Conservation (phyloP, 495 filamentous ascomycete species). For the Aspergillus wentii region DNA sequence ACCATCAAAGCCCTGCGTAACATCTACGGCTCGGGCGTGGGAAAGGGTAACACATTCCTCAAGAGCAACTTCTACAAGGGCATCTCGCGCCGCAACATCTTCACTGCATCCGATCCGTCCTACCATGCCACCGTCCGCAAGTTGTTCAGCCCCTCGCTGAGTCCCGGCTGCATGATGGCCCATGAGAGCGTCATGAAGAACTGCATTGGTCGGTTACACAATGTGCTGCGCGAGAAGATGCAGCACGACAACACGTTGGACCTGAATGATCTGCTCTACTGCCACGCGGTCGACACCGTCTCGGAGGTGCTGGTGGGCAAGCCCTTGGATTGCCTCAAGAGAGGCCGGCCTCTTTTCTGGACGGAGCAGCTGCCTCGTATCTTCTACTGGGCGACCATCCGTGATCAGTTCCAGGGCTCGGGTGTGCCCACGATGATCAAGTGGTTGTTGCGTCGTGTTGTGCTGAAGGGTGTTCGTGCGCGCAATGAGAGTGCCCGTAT, state of each 20-base stretch:
- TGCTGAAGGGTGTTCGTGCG: constrained; percentile 17
- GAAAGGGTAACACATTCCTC: constrained; percentile 16
- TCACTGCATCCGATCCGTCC: constrained; percentile 17
- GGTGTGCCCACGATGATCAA: constrained; percentile 21
- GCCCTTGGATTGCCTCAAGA: constrained; percentile 17
- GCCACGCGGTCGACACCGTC: constrained; percentile 21
- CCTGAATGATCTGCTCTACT: constrained; percentile 20
- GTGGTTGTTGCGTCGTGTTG: constrained; percentile 19
- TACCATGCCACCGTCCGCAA: constrained; percentile 21
- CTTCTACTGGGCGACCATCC: constrained; percentile 25
- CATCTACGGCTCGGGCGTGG: constrained; percentile 18
- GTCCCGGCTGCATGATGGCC: constrained; percentile 14
- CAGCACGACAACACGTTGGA: constrained; percentile 4
- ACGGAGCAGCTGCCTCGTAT: constrained; percentile 21
- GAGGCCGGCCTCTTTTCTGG: constrained; percentile 23
- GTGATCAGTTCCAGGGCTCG: constrained; percentile 20
- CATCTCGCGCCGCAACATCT: constrained; percentile 21
- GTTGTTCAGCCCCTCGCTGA: constrained; percentile 19
- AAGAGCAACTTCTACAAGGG: constrained; percentile 21
- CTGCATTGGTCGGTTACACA: constrained; percentile 14
- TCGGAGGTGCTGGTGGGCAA: constrained; percentile 22
- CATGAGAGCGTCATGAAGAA: constrained; percentile 16
- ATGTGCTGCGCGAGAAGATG: constrained; percentile 9
- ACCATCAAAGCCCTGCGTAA: constrained; percentile 19
- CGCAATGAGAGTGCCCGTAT: constrained; percentile 19